Percentiles rank a stretch among this genome's conserved stretches.
Conservation (phyloP, 2,329 filamentous ascomycete species). For the Chrysoporthe austroafricana region DNA sequence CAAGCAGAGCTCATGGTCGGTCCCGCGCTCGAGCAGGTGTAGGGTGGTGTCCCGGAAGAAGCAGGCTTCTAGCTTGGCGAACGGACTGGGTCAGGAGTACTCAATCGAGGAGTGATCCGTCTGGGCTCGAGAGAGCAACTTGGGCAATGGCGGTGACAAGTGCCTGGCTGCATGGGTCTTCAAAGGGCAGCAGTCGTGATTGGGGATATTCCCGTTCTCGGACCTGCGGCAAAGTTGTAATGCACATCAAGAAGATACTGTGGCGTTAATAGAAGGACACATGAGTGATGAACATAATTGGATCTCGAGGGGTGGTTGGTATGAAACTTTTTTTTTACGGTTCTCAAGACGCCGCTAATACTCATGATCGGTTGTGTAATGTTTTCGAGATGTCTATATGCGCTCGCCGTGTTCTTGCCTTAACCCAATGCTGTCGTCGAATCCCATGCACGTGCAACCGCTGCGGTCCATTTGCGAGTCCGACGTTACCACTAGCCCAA, state of each 20-base stretch:
- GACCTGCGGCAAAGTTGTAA: conserved; percentile 1
- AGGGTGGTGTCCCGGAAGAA: neutral
- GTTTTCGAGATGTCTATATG: neutral
- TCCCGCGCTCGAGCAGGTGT: neutral
- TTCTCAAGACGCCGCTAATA: no score
- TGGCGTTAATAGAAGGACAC: conserved; percentile 13
- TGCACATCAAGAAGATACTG: conserved; percentile 11
- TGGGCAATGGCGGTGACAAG: neutral
- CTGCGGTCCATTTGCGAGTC: no score
- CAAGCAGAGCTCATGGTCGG: neutral
- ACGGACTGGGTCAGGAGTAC: neutral
- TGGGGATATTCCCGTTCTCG: neutral
- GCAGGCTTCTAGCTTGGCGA: neutral
- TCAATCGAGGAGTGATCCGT: neutral
- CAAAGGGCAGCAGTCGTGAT: neutral
- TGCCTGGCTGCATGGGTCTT: neutral
- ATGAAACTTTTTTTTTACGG: neutral
- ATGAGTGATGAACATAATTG: conserved; percentile 1
- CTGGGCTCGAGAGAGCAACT: neutral
- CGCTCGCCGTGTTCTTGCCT: neutral
- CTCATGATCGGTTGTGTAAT: neutral
- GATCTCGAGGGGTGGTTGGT: neutral
- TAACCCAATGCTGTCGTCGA: neutral
- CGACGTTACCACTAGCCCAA: neutral
- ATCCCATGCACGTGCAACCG: neutral